These are phyloP conservation scores for Aureobasidium leucospermi DNA, from an alignment of 2,329 filamentous ascomycete genomes.

Conservation along the genomic window DNA sequence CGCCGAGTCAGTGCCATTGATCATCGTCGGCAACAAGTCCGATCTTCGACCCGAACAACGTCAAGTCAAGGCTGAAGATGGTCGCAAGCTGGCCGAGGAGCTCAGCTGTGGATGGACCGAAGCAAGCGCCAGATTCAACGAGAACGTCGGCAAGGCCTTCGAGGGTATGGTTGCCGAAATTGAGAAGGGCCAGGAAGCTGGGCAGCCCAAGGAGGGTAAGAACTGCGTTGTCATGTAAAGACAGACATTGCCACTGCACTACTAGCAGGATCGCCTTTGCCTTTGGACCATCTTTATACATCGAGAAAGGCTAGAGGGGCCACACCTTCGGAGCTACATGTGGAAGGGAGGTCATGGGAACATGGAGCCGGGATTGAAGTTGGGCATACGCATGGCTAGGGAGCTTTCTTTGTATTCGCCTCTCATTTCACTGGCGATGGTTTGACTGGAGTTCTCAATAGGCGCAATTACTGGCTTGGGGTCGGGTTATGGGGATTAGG, in stretches of 20 bases:
- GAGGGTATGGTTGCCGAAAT: conserved; percentile 92
- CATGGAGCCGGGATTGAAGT: neutral
- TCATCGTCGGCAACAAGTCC: conserved; percentile 95
- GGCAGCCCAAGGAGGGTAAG: conserved; percentile 70
- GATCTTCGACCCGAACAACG: conserved; percentile 89
- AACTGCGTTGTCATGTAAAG: conserved; percentile 83
- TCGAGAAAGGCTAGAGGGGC: neutral
- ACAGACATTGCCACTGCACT: neutral
- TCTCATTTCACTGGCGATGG: neutral
- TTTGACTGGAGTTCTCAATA: neutral
- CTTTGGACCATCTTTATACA: neutral
- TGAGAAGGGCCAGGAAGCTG: conserved; percentile 80
- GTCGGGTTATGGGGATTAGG: neutral
- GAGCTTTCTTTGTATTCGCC: neutral
- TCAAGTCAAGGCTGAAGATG: conserved; percentile 80
- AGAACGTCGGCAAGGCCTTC: conserved; percentile 88
- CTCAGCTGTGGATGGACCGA: conserved; percentile 92
- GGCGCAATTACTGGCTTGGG: neutral
- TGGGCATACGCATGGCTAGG: neutral
- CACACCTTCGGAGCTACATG: neutral
- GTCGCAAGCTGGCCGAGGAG: conserved; percentile 74
- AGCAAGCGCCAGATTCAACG: conserved; percentile 86
- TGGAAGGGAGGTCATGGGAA: neutral
- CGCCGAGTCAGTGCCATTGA: conserved; percentile 83
- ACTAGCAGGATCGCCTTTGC: neutral